Conservation (phyloP, 352 stramenopile species). For the Globisporangium nodosum region DNA sequence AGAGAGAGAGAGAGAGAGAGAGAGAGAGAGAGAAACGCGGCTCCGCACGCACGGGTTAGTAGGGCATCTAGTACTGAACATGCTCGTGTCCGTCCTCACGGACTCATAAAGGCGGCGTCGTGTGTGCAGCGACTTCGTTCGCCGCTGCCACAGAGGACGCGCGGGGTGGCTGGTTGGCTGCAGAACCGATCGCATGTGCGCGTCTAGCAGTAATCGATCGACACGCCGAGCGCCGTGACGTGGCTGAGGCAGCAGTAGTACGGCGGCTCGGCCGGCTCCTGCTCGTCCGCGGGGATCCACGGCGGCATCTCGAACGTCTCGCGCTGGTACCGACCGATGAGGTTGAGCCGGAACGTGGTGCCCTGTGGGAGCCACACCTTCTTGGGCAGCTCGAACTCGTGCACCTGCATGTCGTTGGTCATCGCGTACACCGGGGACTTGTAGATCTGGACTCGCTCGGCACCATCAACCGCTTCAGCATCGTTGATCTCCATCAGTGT, state of each 20-base stretch:
- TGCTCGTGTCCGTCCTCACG: not conserved
- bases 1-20: not conserved
- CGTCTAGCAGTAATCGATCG: constrained; percentile 7
- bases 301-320: constrained; percentile 39
- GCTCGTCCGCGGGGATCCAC: constrained; percentile 45
- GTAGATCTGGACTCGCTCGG: constrained; percentile 22
- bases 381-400: constrained; percentile 45
- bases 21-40: not conserved
- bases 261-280: constrained; percentile 21
- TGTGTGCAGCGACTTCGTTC: not conserved
- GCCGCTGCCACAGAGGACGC: not conserved
- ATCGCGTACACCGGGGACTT: constrained; percentile 49
- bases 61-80: not conserved
- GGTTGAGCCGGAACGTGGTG: constrained; percentile 38
- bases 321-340: constrained; percentile 52
- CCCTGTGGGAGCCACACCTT: constrained; percentile 40
- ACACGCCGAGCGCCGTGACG: constrained; percentile 27
- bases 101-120: not conserved
- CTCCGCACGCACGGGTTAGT: not conserved
- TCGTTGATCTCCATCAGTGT: not conserved
- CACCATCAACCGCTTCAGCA: not conserved
- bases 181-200: not conserved
- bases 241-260: constrained; percentile 83
- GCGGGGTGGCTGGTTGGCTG: not conserved
- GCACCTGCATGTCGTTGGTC: constrained; percentile 62